Evolutionary conservation across 352 stramenopile genomes (phyloP), one percentile per base, ranked within the genome.

Genomic region (Pythium utonaiense): DNA sequence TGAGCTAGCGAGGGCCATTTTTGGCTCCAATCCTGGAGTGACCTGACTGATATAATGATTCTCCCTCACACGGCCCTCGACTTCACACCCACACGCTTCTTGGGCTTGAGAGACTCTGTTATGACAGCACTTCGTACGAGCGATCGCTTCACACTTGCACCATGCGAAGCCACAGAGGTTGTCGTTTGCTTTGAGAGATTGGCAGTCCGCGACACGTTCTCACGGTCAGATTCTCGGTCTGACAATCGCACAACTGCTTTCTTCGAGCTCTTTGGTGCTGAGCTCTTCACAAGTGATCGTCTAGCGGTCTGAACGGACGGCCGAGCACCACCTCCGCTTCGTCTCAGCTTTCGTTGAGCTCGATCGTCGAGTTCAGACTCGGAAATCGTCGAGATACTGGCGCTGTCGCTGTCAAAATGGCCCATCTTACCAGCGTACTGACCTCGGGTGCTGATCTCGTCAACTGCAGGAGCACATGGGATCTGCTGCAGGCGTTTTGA

Each of bases 401-500:
- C 62, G 24, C n/a, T 34, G 16, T 61, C 41, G 22, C 34, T 61
- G 2, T 55, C 61, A 19, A 56, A 33, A 10, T 8, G 21, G 25
- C 52, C 6, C 25, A 24, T 24, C 19, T 49, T 47, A 13, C 49
- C 38, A 14, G 21, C 21, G 8, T 31, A 16, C 9, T 25, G 24
- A 10, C 53, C 22, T 16, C 19, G 12, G 3, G 12, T 4, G 6
- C 42, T 22, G 3, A 69, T 21, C 2, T 65, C 25, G 3, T 55
- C 45, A 5, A 57, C 31, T 12, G 27, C 22, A 19, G 57, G 57
- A 13, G 36, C 53, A 40, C 64, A 66, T 1, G 75, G 66, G 1
- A 61, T 57, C 44, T 89, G 78, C 38, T 86, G 71, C 6, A 92
- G 69, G 14, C 80, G 70, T 34, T 78, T 77, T 10, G 77, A 71